phyloP scores from a whole-genome alignment of 805 yeast species.

The Starmerella lactis-condensi region DNA sequence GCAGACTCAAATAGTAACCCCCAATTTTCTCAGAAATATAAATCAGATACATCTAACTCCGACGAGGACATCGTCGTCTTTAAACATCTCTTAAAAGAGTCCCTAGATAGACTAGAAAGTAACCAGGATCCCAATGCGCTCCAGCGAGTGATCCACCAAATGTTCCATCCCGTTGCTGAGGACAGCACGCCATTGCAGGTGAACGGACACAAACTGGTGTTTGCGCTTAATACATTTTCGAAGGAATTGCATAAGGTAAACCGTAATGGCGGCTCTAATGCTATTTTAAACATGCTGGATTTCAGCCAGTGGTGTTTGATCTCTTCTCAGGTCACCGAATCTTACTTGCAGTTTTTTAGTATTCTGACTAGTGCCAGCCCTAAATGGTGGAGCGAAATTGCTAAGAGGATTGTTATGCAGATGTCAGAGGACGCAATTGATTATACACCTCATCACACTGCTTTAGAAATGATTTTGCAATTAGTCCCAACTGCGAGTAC shows the following conservation, averaged over 20 bases:
- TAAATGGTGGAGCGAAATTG: conserved; percentile 77
- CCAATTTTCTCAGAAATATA: no score
- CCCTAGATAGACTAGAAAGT: conserved; percentile 1
- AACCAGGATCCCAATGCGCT: conserved; percentile 1
- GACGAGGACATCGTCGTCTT: background rate
- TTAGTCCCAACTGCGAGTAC: conserved; percentile 69
- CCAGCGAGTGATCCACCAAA: background rate
- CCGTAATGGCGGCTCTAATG: conserved; percentile 26
- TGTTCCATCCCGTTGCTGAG: conserved; percentile 2
- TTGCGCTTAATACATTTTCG: conserved; percentile 40
- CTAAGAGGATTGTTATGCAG: conserved; percentile 44
- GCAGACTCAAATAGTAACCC: no score
- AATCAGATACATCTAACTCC: background rate
- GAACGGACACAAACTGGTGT: conserved; percentile 28
- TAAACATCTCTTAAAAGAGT: background rate
- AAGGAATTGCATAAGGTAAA: conserved; percentile 53
- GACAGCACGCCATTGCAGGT: conserved; percentile 1
- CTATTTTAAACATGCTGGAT: conserved; percentile 44
- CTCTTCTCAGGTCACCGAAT: conserved; percentile 28
- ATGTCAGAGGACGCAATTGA: conserved; percentile 25
- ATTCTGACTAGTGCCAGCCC: conserved; percentile 75
- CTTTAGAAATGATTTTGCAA: conserved; percentile 43
- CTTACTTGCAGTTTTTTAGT: conserved; percentile 52
- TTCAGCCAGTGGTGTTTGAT: conserved; percentile 40
- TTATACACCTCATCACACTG: conserved; percentile 38